A percentile compares a stretch with the other conserved stretches of the same genome.
Conservation (phyloP, 306 rosid genomes). For the Rubus parviflorus region DNA sequence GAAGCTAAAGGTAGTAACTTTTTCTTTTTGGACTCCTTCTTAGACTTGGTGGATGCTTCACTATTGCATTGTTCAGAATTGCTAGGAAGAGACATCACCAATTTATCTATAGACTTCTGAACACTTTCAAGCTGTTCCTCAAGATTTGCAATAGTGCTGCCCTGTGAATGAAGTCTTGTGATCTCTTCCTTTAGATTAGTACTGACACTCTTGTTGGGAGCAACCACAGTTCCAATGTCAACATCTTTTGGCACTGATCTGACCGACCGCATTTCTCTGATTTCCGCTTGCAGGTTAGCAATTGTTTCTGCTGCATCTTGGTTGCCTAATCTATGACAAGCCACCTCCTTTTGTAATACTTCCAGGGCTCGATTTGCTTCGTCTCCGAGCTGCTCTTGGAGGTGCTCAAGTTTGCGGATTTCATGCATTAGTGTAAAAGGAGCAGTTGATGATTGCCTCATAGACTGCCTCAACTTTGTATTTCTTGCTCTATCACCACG, state of each 20-base stretch:
- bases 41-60: slow-evolving; percentile 68
- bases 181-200: slow-evolving; percentile 98
- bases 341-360: slow-evolving; percentile 96
- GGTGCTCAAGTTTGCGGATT: slow-evolving; percentile 98
- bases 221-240: slow-evolving; percentile 70
- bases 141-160: slow-evolving; percentile 92
- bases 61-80: slow-evolving; percentile 49
- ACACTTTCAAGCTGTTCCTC: slow-evolving; percentile 99
- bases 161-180: slow-evolving; percentile 95
- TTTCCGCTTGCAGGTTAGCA: slow-evolving; percentile 93
- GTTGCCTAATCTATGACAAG: slow-evolving; percentile 96
- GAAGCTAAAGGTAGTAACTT: slow-evolving; percentile 80
- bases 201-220: slow-evolving; percentile 80
- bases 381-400: slow-evolving; percentile 97
- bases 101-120: slow-evolving; percentile 94
- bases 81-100: slow-evolving; percentile 97
- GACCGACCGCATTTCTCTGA: slow-evolving; percentile 82
- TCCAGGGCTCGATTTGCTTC: slow-evolving; percentile 97
- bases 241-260: slow-evolving; percentile 59
- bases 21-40: slow-evolving; percentile 71
- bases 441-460: slow-evolving; percentile 93
- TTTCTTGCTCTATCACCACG: slow-evolving; percentile 57
- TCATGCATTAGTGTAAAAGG: slow-evolving; percentile 98
- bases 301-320: slow-evolving; percentile 99
- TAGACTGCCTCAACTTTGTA: slow-evolving; percentile 73